Base-by-base conservation (phyloP, 441 rosid species). In the Populus hybrid region DNA sequence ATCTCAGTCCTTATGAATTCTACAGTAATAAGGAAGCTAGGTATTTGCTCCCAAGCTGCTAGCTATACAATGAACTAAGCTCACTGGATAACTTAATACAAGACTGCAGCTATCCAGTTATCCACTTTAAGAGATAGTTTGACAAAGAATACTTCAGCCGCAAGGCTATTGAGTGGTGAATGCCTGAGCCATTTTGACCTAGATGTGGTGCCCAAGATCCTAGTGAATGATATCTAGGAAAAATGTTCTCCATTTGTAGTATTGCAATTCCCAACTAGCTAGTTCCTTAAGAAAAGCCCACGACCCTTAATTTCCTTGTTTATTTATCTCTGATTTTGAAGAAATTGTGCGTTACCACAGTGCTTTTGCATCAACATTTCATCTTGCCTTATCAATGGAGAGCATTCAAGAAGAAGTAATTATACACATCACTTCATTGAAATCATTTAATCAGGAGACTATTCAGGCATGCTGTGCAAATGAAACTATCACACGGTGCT, bases 101-200 rank as follows among this genome's bases (percentile, higher is more conserved):
- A 42, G 29, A n/a, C 66, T 59, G 64, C 11, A 38, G 45, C 45
- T 38, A 38, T 38, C 10, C 20, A 56, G 10, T 2, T 33, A 21
- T 61, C 50, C 74, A 59, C 68, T 71, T 69, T 23, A 24, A 63
- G n/a, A 33, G 65, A 7, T 24, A 77, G 74, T 64, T 31, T 12
- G 11, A 16, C 42, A 14, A n/a, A 64, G 28, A 40, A 20, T 28
- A 31, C 20, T 76, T 69, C 64, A 64, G 53, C 35, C n/a, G 40
- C 21, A 3, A 3, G 7, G 14, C 28, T 28, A 35, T 28, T 71
- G 1, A 29, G 6, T 7, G 31, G 53, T n/a, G 8, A 31, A 73
- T 73, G 26, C 36, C 24, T 61, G 2, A 26, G 59, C n/a, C 2
- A 69, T 36, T 23, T 33, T 76, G 61, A 33, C 38, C 5, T 8